phyloP scores from a whole-genome alignment of 495 filamentous ascomycete species.

The Penicillium daleae region DNA sequence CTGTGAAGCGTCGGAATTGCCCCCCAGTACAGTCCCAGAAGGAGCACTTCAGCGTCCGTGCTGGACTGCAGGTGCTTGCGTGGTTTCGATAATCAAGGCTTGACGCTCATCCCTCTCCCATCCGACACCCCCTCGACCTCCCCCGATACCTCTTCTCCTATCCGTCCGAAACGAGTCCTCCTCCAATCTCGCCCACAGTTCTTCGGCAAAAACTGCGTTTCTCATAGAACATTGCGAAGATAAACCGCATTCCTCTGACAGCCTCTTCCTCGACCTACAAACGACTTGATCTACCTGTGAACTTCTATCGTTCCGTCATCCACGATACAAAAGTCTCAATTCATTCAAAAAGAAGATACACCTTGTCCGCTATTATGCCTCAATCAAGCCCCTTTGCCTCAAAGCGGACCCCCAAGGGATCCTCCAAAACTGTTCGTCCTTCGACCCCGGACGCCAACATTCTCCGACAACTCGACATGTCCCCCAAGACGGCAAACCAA shows the following conservation, averaged over 20 bases:
- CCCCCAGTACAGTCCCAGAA: constrained; percentile 44
- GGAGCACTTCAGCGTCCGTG: constrained; percentile 45
- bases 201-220: neutral
- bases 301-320: neutral
- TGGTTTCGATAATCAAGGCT: constrained; percentile 28
- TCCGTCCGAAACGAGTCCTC: constrained; percentile 6
- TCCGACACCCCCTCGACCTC: constrained; percentile 6
- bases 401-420: constrained; percentile 38
- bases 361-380: constrained; percentile 26
- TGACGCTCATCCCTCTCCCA: constrained; percentile 10
- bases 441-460: constrained; percentile 29
- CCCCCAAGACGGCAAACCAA: constrained; percentile 28
- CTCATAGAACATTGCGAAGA: neutral
- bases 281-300: neutral
- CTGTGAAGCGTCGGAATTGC: constrained; percentile 52
- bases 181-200: neutral
- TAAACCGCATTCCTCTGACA: neutral
- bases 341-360: neutral
- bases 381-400: constrained; percentile 33
- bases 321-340: neutral
- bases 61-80: constrained; percentile 48
- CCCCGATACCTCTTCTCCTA: constrained; percentile 12
- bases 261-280: neutral
- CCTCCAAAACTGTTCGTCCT: constrained; percentile 31
- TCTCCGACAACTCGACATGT: constrained; percentile 25